Conservation (phyloP, 805 yeast species). For the Kluyveromyces siamensis region DNA sequence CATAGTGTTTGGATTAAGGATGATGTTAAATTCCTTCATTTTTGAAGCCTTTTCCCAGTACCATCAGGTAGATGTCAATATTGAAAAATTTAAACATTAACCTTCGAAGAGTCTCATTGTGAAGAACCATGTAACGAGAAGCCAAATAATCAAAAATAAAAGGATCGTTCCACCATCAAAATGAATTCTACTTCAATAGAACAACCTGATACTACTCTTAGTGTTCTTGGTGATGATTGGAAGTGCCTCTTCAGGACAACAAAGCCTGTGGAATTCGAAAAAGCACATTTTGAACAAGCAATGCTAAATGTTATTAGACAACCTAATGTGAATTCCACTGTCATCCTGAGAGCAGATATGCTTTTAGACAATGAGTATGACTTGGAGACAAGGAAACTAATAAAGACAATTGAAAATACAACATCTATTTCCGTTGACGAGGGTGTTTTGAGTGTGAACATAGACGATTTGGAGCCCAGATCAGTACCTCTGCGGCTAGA, state of each 20-base stretch:
- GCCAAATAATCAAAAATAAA: background rate
- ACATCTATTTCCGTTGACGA: conserved; percentile 14
- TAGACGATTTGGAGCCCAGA: conserved; percentile 37
- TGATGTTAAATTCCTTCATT: background rate
- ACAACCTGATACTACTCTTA: conserved; percentile 12
- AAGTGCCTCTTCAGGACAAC: conserved; percentile 18
- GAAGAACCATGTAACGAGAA: background rate
- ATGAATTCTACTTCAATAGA: conserved; percentile 2
- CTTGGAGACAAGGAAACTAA: conserved; percentile 8
- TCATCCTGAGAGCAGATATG: conserved; percentile 81
- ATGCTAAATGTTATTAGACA: conserved; percentile 71
- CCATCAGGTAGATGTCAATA: background rate
- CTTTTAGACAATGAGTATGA: conserved; percentile 42
- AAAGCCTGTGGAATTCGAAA: conserved; percentile 16
- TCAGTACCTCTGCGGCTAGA: conserved; percentile 17
- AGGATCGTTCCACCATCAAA: background rate
- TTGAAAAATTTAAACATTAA: background rate
- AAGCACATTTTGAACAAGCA: conserved; percentile 58
- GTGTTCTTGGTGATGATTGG: conserved; percentile 24
- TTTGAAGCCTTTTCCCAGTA: background rate
- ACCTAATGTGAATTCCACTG: conserved; percentile 89
- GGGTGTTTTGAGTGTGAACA: conserved; percentile 19
- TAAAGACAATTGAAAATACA: conserved; percentile 5
- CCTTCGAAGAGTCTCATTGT: background rate
- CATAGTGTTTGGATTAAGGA: background rate